Evolutionary conservation across 164 flowering plant species (phyloP).

Genomic region (Nymphaea thermarum): DNA sequence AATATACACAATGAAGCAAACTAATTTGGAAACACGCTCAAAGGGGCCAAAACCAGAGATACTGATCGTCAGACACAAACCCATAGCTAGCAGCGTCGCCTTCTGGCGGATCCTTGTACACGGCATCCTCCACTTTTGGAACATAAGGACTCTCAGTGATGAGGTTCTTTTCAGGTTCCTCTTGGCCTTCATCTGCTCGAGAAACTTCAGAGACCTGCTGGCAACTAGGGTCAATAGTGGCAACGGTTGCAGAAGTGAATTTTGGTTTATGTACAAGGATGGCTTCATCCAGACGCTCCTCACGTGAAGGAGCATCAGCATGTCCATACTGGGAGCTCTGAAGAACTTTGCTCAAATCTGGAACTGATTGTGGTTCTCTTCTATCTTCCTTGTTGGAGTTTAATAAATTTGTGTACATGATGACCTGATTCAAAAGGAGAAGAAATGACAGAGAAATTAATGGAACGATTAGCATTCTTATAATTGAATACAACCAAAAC

Average conservation of each 20-base stretch:
- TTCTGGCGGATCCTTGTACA: constrained; percentile 24
- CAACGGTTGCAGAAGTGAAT: constrained; percentile 43
- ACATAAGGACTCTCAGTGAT: constrained; percentile 20
- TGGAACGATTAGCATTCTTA: not conserved
- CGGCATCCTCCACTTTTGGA: constrained; percentile 37
- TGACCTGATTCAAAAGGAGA: not conserved
- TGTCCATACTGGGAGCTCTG: no score
- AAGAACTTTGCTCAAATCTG: constrained; percentile 9
- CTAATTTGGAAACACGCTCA: constrained; percentile 1
- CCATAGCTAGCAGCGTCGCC: constrained; percentile 35
- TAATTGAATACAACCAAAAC: no score
- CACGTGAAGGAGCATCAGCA: no score
- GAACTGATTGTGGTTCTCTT: constrained; percentile 6
- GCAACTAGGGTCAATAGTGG: constrained; percentile 50
- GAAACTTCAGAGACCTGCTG: constrained; percentile 40
- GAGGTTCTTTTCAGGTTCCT: constrained; percentile 29
- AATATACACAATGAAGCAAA: no score
- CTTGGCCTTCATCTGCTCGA: constrained; percentile 31
- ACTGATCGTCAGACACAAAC: constrained; percentile 44
- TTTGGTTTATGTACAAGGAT: constrained; percentile 35
- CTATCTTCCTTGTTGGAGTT: not conserved
- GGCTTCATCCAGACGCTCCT: constrained; percentile 17
- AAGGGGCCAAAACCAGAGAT: constrained; percentile 53
- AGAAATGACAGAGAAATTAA: not conserved
- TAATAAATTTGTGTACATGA: not conserved